Evolutionary conservation across 2,329 filamentous ascomycete species (phyloP), one percentile per base, ranked within the genome.

Genomic region (Aspergillus sp.): DNA sequence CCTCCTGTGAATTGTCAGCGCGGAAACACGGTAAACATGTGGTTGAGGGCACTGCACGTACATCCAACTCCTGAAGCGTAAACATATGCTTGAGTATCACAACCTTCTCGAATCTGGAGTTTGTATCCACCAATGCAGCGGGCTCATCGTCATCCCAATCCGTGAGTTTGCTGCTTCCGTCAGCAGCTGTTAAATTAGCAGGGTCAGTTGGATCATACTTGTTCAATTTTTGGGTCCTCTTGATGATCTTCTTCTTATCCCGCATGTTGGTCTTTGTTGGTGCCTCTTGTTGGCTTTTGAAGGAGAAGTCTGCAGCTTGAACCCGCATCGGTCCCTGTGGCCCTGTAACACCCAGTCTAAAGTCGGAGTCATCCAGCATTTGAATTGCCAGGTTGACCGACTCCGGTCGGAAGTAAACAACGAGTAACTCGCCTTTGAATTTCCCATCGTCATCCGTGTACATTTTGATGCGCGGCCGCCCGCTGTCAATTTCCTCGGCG

Each of bases 41-140:
- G 25, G n/a, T 11, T 19, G 37, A 15, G 7, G 15, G 19, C 33
- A 48, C 47, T 14, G 23, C 6, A 33, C 68, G 48, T 64, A 80
- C 79, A 66, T 92, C 87, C 25, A 98, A 81, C 77, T 96, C 91
- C 61, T 88, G 73, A 43, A 93, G 81, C 1, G 91, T 96, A 76
- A 99, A 99, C 89, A 96, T 96, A 76, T 96, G 87, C 70, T 91
- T 91, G 62, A 99, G 78, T 57, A 98, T 87, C 27, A 96, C 93
- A 15, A 90, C 81, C 73, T 93, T 96, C 67, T 93, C 90, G 77
- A 85, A 89, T 68, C 79, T 79, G 14, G 80, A 81, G 62, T 75
- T 82, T 8, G 80, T 82, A 43, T 86, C 81, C n/a, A 82, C 81
- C 23, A 86, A 68, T 23, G 80, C 75, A 1, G 81, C 84, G 25